Evolutionary conservation across 2,329 filamentous ascomycete species (phyloP), one percentile per base, ranked within the genome.

Genomic region (Colletotrichum tamarilloi): DNA sequence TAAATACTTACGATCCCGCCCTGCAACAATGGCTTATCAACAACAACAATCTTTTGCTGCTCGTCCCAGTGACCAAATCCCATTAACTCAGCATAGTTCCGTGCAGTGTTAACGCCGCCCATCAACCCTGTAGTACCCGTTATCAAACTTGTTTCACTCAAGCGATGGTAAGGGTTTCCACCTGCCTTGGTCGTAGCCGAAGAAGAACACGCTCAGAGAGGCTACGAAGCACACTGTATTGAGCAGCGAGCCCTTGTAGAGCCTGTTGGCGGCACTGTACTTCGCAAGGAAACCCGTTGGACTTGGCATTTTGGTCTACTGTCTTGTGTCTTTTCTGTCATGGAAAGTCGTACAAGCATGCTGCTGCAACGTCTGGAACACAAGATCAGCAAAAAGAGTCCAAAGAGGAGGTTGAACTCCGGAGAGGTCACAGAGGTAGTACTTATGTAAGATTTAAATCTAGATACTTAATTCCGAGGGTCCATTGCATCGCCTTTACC

Each of bases 121-220:
- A 87, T 92, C 75, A 87, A 81, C 57, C 86, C 87, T 76, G 35
- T 1, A 12, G 6, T 1, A 16, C 12, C 12, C 14, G 14, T 42
- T 42, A 42, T 16, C 14, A 42, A 42, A 42, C 35, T 42, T 42
- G 14, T 14, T 42, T 16, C 5, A 14, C 35, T 5, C 3, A 38
- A 32, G 9, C 4, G 32, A 4, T 32, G 32, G 32, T 11, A 12
- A 32, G 11, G 3, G 11, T 11, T 12, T 4, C 11, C 11, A 11
- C 32, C 3, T 32, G 32, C 32, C 32, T 32, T 32, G 87, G 74
- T 89, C 87, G 76, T 88, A 88, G 52, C 87, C 91, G 76, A 92
- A 92, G 84, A 93, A 92, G 80, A 93, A 91, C 75, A 92, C 93
- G 16, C 90, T 92, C 16, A 93, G 80, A 1, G 86, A 91, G 1